Conservation (phyloP, 768 basidiomycete genomes). For the Boletus subcaerulescens region DNA sequence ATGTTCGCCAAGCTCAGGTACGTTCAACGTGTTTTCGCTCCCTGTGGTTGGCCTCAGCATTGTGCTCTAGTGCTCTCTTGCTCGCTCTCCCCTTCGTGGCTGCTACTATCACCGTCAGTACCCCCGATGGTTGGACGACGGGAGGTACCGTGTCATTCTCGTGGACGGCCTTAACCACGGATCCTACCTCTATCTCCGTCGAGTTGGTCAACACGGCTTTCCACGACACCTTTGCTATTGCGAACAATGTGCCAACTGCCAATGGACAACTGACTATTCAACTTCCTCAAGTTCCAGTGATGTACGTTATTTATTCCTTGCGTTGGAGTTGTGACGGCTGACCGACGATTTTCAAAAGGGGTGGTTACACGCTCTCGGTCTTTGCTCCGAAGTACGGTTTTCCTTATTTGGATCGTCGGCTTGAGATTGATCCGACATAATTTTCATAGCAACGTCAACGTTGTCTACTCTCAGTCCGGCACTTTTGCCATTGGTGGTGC, state of each 20-base stretch:
- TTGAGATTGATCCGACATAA: background rate
- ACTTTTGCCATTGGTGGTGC: conserved; percentile 41
- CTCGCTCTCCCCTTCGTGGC: conserved; percentile 42
- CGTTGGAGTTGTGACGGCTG: background rate
- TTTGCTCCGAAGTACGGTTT: conserved; percentile 39
- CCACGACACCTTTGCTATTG: conserved; percentile 53
- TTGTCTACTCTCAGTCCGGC: conserved; percentile 39
- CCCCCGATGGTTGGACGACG: conserved; percentile 34
- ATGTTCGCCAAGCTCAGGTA: conserved; percentile 55
- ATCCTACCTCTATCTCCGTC: conserved; percentile 47
- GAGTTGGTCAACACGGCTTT: conserved; percentile 48
- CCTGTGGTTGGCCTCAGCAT: background rate
- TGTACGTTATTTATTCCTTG: conserved; percentile 30
- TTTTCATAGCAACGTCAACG: conserved; percentile 40
- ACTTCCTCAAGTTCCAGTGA: conserved; percentile 45
- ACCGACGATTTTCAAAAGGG: conserved; percentile 32
- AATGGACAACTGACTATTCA: conserved; percentile 27
- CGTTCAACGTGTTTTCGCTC: background rate
- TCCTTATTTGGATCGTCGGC: background rate
- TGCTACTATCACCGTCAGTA: conserved; percentile 41
- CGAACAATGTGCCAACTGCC: conserved; percentile 43
- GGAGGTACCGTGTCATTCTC: conserved; percentile 38
- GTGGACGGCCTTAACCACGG: conserved; percentile 43
- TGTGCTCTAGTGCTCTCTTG: conserved; percentile 37
- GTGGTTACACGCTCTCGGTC: conserved; percentile 47